Conservation (phyloP, 257 asterid genomes). For the Ilex aquifolium region DNA sequence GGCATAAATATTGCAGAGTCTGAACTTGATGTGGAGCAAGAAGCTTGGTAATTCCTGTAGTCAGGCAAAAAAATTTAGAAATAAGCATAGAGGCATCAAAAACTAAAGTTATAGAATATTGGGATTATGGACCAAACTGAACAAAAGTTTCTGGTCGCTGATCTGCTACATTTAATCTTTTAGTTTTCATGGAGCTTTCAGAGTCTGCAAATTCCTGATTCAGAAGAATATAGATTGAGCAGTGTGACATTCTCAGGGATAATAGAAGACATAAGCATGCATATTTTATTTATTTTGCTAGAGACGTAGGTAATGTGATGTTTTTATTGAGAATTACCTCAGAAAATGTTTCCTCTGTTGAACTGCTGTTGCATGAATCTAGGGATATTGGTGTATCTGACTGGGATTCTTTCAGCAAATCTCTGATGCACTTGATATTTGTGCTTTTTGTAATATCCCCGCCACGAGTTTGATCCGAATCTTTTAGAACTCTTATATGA, state of each 20-base stretch:
- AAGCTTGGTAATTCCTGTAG: constrained; percentile 30
- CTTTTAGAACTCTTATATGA: constrained; percentile 16
- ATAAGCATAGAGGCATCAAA: neutral
- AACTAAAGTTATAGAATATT: constrained; percentile 12
- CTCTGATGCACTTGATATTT: constrained; percentile 57
- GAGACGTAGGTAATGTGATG: neutral
- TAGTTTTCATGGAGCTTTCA: constrained; percentile 17
- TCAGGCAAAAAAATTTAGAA: constrained; percentile 1
- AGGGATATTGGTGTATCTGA: constrained; percentile 44
- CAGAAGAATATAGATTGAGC: constrained; percentile 9
- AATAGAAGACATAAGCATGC: neutral
- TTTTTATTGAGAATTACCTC: constrained; percentile 35
- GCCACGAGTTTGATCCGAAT: constrained; percentile 14
- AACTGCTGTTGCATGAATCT: constrained; percentile 30
- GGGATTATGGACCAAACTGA: constrained; percentile 25
- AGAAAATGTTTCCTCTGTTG: constrained; percentile 28
- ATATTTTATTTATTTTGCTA: neutral
- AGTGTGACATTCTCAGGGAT: neutral
- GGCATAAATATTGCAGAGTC: constrained; percentile 20
- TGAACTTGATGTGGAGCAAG: constrained; percentile 18
- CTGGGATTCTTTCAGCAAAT: constrained; percentile 65
- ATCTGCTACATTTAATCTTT: constrained; percentile 18
- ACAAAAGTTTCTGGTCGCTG: constrained; percentile 23
- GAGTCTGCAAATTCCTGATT: constrained; percentile 35
- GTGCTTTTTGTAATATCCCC: constrained; percentile 28